Conservation (phyloP, 2,329 filamentous ascomycete genomes). For the Colletotrichum kahawae region DNA sequence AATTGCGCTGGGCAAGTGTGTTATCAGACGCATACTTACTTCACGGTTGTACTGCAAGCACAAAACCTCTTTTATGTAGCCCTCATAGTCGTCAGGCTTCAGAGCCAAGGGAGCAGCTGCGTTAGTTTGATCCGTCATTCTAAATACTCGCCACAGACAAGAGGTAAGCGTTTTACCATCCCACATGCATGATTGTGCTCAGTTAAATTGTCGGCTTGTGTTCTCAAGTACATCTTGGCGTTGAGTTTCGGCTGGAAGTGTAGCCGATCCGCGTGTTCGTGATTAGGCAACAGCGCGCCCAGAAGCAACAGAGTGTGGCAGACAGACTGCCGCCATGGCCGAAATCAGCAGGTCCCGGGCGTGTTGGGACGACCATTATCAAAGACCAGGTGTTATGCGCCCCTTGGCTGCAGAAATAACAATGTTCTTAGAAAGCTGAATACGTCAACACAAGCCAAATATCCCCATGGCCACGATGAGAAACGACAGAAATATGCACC, state of each 20-base stretch:
- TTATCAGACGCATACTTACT: background rate
- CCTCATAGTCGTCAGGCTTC: background rate
- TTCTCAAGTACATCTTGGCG: background rate
- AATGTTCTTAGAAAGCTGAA: background rate
- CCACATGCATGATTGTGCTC: too few species aligned
- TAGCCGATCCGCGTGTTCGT: rapidly evolving
- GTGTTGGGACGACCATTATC: background rate
- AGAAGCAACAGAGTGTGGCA: background rate
- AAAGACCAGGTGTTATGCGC: background rate
- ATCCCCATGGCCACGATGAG: background rate
- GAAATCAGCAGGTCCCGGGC: background rate
- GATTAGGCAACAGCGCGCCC: background rate
- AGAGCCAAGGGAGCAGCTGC: rapidly evolving
- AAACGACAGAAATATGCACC: background rate
- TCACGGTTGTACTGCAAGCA: background rate
- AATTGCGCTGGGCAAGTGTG: background rate
- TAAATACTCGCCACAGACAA: rapidly evolving
- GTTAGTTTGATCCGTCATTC: background rate
- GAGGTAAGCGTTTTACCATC: background rate
- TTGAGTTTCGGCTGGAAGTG: background rate
- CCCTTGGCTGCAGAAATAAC: background rate
- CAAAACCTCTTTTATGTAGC: background rate
- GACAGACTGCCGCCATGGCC: background rate
- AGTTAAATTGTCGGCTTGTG: background rate
- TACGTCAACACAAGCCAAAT: rapidly evolving